A percentile compares a stretch with the other conserved stretches of the same genome.
Evolutionary conservation across 352 stramenopile genomes (phyloP).

Genomic region (Saprolegnia parasitica): DNA sequence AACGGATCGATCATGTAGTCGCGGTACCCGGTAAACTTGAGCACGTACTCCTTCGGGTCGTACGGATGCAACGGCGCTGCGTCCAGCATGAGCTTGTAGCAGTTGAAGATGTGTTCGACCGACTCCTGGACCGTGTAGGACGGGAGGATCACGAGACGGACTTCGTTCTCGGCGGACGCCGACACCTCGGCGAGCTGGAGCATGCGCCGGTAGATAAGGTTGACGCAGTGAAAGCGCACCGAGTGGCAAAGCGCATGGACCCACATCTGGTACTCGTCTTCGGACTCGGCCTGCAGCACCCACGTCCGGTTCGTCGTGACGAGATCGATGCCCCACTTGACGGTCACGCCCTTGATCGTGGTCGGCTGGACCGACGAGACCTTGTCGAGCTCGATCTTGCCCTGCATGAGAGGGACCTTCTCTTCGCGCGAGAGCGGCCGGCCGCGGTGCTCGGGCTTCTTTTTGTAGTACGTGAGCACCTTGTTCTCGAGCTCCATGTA

Average conservation of each 20-base stretch:
- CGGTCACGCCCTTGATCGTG: conserved; percentile 40
- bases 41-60: conserved; percentile 69
- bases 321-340: conserved; percentile 66
- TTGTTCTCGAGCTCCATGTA: conserved; percentile 82
- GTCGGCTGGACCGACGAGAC: conserved; percentile 78
- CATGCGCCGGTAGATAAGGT: conserved; percentile 78
- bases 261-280: conserved; percentile 73
- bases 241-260: conserved; percentile 70
- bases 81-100: conserved; percentile 75
- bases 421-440: conserved; percentile 63
- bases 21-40: conserved; percentile 82
- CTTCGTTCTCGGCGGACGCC: conserved; percentile 76
- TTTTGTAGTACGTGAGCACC: conserved; percentile 79
- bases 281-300: conserved; percentile 65
- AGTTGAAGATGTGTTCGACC: conserved; percentile 86
- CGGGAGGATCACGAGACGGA: conserved; percentile 78
- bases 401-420: conserved; percentile 67
- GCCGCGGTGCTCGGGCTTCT: conserved; percentile 75
- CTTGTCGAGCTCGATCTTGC: conserved; percentile 71
- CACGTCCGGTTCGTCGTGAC: conserved; percentile 77
- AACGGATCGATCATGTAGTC: conserved; percentile 76
- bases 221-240: conserved; percentile 75
- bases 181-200: conserved; percentile 82
- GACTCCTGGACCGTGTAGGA: conserved; percentile 80
- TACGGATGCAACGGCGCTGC: conserved; percentile 69